Evolutionary conservation across 441 rosid species (phyloP), one percentile per base, ranked within the genome.

Genomic region (Rhodomyrtus psidioides): DNA sequence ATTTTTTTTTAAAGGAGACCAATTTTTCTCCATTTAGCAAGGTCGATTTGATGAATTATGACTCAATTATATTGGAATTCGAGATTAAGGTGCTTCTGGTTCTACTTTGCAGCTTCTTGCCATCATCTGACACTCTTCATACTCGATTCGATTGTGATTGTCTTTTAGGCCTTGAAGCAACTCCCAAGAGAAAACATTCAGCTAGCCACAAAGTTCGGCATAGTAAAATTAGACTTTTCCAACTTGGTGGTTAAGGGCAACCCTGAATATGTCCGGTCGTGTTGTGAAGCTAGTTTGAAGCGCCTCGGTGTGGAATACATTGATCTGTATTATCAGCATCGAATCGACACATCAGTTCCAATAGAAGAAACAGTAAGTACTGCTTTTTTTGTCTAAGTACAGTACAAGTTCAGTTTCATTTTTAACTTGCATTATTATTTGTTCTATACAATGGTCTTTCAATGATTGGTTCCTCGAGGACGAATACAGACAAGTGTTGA

Each of bases 201-300:
- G 87, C 9, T 93, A 57, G 96, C 96, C 53, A 92, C 93, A 12
- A 94, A 91, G 88, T 94, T 92, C 16, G 95, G 96, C n/a, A 84
- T 93, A 76, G 53, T 60, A 17, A 84, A 58, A 53, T 9, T 87
- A 8, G 85, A 81, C 46, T 42, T 62, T 62, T n/a, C 85, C 14
- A 75, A 75, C 53, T 51, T 51, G 83, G 46, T 58, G 1, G 90
- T 89, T 39, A 91, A 88, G 82, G 95, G 94, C 42, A 89, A 84
- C 17, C 93, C 93, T 28, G 93, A 93, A 53, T 92, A 94, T 28
- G 94, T 91, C 28, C 92, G 93, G n/a, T 85, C 88, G 0, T 91
- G 91, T 83, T 92, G 94, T 10, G 93, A 90, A 85, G 94, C 89
- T 53, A 93, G 95, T 88, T 87, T 93, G 87, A 91, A 91, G 87